These are phyloP conservation scores for Phytophthora syringae DNA, from an alignment of 352 stramenopile species.

Conservation along the genomic window DNA sequence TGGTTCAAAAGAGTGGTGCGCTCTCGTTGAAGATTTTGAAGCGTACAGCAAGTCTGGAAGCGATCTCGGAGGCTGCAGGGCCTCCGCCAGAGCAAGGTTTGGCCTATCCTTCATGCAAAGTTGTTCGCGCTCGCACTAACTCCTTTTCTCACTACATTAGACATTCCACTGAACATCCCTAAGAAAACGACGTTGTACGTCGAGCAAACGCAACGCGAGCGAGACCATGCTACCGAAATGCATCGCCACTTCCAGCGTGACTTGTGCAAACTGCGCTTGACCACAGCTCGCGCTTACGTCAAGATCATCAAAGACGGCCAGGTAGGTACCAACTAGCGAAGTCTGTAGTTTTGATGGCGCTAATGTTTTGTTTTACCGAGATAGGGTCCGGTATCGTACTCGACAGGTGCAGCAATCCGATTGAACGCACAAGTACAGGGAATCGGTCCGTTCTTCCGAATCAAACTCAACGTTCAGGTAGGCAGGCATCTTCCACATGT, in stretches of 20 bases:
- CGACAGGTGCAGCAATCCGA: constrained; percentile 76
- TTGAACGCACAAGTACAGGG: constrained; percentile 85
- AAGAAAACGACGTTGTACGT: constrained; percentile 96
- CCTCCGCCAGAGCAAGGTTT: constrained; percentile 86
- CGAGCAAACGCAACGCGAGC: constrained; percentile 92
- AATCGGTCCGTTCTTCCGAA: constrained; percentile 81
- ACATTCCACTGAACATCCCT: constrained; percentile 92
- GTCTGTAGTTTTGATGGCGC: not conserved
- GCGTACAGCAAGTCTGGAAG: constrained; percentile 80
- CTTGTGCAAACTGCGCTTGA: constrained; percentile 90
- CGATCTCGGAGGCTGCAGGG: constrained; percentile 71
- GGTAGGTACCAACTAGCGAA: constrained; percentile 24
- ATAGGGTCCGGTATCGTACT: constrained; percentile 72
- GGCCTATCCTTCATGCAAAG: not conserved
- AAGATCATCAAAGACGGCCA: constrained; percentile 92
- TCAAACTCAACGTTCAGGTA: constrained; percentile 84
- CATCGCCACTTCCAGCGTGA: constrained; percentile 92
- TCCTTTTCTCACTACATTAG: constrained; percentile 28
- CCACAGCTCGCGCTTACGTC: constrained; percentile 87
- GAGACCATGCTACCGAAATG: constrained; percentile 91
- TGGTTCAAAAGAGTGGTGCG: constrained; percentile 81
- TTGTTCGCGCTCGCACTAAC: not conserved
- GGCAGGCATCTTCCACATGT: not conserved
- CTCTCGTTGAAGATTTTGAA: constrained; percentile 91
- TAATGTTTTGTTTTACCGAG: constrained; percentile 5